A percentile compares a stretch with the other conserved stretches of the same genome.
These are phyloP conservation scores for Candida easanensis DNA, from an alignment of 805 yeast species.

Conservation along the genomic window DNA sequence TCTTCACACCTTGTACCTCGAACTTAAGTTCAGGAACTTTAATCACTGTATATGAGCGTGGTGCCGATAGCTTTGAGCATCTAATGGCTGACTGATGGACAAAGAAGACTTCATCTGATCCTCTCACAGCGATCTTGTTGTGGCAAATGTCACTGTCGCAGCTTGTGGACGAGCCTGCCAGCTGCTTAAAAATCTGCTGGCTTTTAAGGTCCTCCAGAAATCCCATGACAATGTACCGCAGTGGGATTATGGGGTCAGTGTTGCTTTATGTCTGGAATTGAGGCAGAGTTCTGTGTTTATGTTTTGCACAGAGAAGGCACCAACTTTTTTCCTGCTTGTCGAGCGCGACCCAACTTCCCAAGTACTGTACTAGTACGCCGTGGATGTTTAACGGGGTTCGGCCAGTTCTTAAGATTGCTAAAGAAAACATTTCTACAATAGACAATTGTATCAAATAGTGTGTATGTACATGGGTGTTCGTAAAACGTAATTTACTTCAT, in stretches of 20 bases:
- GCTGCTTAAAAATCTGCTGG: constrained; percentile 12
- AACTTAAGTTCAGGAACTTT: constrained; percentile 24
- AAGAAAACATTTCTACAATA: no score
- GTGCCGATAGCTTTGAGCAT: constrained; percentile 11
- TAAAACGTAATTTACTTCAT: constrained; percentile 15
- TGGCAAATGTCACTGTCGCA: constrained; percentile 6
- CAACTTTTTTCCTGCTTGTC: background rate
- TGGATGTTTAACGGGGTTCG: no score
- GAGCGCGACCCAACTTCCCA: background rate
- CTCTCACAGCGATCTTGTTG: constrained; percentile 19
- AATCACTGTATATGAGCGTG: constrained; percentile 12
- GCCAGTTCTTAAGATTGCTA: no score
- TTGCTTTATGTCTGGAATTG: no score
- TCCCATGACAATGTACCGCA: constrained; percentile 4
- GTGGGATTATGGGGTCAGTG: no score
- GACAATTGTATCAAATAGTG: no score
- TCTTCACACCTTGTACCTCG: constrained; percentile 32
- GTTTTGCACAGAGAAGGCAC: background rate
- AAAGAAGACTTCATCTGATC: constrained; percentile 20
- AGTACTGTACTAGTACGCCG: no score
- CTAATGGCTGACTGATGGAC: constrained; percentile 20
- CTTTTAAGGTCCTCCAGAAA: constrained; percentile 7
- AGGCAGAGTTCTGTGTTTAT: constrained; percentile 6
- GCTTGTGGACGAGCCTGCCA: background rate
- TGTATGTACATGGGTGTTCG: background rate